Base-by-base conservation (phyloP, 768 basidiomycete genomes). In the Suillus occidentalis region DNA sequence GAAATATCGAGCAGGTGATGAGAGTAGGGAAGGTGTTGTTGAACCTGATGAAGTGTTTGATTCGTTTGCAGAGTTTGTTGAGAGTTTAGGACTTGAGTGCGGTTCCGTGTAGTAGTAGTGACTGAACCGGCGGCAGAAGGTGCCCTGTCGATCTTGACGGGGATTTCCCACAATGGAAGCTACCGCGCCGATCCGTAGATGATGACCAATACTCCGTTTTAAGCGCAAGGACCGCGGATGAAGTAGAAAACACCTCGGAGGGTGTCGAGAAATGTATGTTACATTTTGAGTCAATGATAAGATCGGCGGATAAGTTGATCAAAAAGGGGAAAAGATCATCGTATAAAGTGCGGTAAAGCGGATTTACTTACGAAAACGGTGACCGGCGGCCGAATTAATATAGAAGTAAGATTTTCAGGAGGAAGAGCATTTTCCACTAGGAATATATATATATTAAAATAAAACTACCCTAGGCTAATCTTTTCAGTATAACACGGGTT, bases 1-100 rank as follows among this genome's bases (percentile, higher is more conserved):
- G 13, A 92, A 91, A 70, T 91, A 89, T 71, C 80, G 89, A 3
- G 22, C 75, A 4, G 88, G 87, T 3, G 86, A 88, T 68, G 90
- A 90, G 72, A 61, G 52, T 6, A 77, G 75, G 62, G 61, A 67
- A 18, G 81, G 78, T 0, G 66, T 74, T 2, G 66, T 71, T 7
- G 78, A 82, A 36, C 87, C 87, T 4, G 84, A 89, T 71, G 83
- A 84, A 67, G 75, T 87, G 4, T 82, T 71, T 61, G 83, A 83
- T 36, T 82, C 79, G 4, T 89, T 90, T 68, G 78, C 85, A 4
- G 74, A 75, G 5, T 85, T 88, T 63, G 81, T 88, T 1, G 82
- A 88, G n/a, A 77, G 70, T 10, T 59, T 59, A 42, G 28, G 42
- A 28, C 28, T 28, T 28, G 28, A 28, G 2, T 31, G 36, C 63